Percentiles rank a stretch among this genome's conserved stretches.
phyloP scores from a whole-genome alignment of 768 basidiomycete species.

The Gymnopilus dilepis region DNA sequence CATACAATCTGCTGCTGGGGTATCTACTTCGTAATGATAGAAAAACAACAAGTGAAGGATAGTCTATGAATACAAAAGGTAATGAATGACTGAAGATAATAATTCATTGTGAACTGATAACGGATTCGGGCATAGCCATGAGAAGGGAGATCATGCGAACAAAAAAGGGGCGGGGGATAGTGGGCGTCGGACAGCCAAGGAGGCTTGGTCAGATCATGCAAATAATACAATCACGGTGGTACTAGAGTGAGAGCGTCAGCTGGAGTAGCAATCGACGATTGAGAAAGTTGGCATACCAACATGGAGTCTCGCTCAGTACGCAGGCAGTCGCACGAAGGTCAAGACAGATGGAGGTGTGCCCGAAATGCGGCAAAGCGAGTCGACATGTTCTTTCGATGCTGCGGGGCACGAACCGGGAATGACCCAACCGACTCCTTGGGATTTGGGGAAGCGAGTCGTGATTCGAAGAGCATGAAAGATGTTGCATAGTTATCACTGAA shows the following conservation, averaged over 20 bases:
- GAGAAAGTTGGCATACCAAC: conserved; percentile 28
- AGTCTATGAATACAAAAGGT: conserved; percentile 5
- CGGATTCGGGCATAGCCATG: neutral
- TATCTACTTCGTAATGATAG: neutral
- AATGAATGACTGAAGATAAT: conserved; percentile 1
- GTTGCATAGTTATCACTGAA: conserved; percentile 24
- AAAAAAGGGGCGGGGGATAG: conserved; percentile 1
- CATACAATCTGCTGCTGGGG: neutral
- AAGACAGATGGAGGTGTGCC: conserved; percentile 27
- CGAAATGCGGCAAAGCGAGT: conserved; percentile 31
- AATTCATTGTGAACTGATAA: conserved; percentile 1
- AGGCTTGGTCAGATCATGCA: conserved; percentile 5
- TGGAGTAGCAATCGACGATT: conserved; percentile 7
- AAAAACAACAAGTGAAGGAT: neutral
- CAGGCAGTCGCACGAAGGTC: conserved; percentile 24
- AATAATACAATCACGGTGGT: neutral
- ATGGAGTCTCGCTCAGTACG: conserved; percentile 12
- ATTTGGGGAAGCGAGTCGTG: conserved; percentile 24
- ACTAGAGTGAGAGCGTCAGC: conserved; percentile 12
- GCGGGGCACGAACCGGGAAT: conserved; percentile 31
- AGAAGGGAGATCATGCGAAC: neutral
- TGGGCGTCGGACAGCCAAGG: conserved; percentile 1
- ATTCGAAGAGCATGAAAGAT: conserved; percentile 29
- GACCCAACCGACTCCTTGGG: conserved; percentile 33
- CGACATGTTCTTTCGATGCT: conserved; percentile 24